Base-by-base conservation (phyloP, 2,329 filamentous ascomycete genomes). In the Aspergillus uvarum region DNA sequence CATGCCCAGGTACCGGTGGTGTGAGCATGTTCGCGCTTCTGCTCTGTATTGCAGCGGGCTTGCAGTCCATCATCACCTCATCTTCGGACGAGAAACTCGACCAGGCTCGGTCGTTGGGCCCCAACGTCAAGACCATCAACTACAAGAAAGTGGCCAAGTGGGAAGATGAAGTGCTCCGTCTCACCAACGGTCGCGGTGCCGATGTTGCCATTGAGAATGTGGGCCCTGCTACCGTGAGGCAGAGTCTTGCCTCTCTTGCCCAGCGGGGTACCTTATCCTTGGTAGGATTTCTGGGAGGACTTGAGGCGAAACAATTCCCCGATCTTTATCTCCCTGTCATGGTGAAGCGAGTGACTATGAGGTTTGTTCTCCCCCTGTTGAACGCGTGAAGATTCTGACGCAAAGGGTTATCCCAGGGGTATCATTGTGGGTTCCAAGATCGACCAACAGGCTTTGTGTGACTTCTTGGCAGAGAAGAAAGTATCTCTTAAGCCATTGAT, bases 21-120 rank as follows among this genome's bases (percentile, higher is more conserved):
- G 74, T 79, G 12, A 76, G 76, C 1, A 62, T 78, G 26, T 75
- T 72, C 0, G 77, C 69, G 4, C 69, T 78, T 35, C 69, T 74
- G 7, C 62, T 80, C 10, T 80, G 78, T 24, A 77, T 77, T 56
- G 80, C 80, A 1, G 76, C 76, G 1, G 80, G 79, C 4, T 76
- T 76, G 0, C 79, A 70, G 3, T 76, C 76, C 4, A 80, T 80
- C 38, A 72, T 79, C 49, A 81, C 79, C 0, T 80, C 78, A 0
- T 81, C 80, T 0, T 77, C 73, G 5, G 77, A 82, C 57, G 63
- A 74, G 19, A 67, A 65, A 31, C 53, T 64, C 1, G 14, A 58
- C 12, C 21, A 47, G 4, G 60, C 64, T 6, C 64, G 62, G 32
- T 52, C 54, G 4, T 80, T 81, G 62, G 73, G 81, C 4, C 76